Percentiles rank a stretch among this genome's conserved stretches.
phyloP scores from a whole-genome alignment of 208 protist species.

The Leishmania mexicana region DNA sequence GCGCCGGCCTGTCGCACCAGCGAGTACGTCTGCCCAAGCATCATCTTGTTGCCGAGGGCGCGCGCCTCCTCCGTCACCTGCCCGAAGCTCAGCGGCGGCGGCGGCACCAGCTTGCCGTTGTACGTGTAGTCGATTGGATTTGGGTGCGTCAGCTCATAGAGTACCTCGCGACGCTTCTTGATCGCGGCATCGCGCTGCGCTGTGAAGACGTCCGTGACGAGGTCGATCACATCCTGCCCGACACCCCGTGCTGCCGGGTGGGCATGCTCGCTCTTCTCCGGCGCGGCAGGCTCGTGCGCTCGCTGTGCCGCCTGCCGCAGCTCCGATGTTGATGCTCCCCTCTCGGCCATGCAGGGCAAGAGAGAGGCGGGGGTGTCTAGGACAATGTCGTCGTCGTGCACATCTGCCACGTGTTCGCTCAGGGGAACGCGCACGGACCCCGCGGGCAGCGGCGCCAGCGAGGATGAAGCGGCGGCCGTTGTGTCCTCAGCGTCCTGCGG shows the following conservation, averaged over 20 bases:
- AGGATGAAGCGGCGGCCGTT: neutral
- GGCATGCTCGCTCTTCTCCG: conserved; percentile 22
- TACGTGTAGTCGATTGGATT: conserved; percentile 87
- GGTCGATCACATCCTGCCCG: conserved; percentile 76
- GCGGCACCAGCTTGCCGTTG: conserved; percentile 82
- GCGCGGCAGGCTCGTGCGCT: conserved; percentile 10
- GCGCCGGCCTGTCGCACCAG: conserved; percentile 72
- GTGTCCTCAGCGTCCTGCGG: neutral
- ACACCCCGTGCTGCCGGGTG: conserved; percentile 71
- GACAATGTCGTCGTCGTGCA: conserved; percentile 59
- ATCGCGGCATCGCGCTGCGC: conserved; percentile 67
- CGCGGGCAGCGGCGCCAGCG: neutral
- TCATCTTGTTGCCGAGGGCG: conserved; percentile 65
- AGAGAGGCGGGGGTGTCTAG: conserved; percentile 46
- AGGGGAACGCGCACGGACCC: conserved; percentile 7
- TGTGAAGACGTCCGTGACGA: conserved; percentile 86
- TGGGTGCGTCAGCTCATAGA: conserved; percentile 88
- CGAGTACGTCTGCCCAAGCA: conserved; percentile 77
- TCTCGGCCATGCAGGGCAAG: conserved; percentile 16
- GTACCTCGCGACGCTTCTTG: conserved; percentile 56
- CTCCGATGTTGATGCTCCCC: neutral
- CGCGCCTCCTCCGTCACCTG: conserved; percentile 72
- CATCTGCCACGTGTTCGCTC: conserved; percentile 2
- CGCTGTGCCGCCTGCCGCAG: conserved; percentile 5
- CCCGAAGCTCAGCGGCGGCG: conserved; percentile 88